phyloP scores from a whole-genome alignment of 2,329 filamentous ascomycete species.

The Fusarium protoensiforme region DNA sequence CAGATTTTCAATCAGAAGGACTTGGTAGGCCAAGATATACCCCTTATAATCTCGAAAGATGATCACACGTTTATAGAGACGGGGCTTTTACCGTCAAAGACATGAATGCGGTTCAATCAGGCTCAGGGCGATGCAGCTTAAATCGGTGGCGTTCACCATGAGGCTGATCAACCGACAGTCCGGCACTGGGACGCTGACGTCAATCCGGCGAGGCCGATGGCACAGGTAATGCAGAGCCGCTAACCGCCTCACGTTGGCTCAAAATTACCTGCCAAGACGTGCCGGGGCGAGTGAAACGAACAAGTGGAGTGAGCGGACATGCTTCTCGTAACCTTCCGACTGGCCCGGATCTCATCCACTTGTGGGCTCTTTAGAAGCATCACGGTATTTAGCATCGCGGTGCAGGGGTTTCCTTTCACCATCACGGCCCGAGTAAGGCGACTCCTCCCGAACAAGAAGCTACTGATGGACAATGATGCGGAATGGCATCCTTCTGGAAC shows the following conservation, averaged over 20 bases:
- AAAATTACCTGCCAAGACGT: not conserved
- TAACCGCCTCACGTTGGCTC: not conserved
- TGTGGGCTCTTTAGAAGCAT: not conserved
- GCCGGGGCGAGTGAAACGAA: not conserved
- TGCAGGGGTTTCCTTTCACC: not conserved
- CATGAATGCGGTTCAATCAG: not conserved
- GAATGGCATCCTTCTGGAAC: slow-evolving; percentile 6
- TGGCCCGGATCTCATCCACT: slow-evolving; percentile 14
- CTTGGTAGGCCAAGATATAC: not conserved
- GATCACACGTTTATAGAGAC: not conserved
- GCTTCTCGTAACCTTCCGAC: slow-evolving; percentile 12
- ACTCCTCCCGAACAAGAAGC: not conserved
- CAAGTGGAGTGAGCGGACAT: slow-evolving; percentile 4
- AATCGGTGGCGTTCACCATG: slow-evolving; percentile 10
- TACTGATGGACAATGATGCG: not conserved
- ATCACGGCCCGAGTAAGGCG: slow-evolving; percentile 7
- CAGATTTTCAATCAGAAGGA: not conserved
- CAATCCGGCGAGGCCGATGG: slow-evolving; percentile 28
- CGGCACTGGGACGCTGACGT: slow-evolving; percentile 14
- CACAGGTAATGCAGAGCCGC: slow-evolving; percentile 12
- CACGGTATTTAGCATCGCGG: not conserved
- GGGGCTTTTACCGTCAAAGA: not conserved
- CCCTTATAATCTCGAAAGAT: not conserved
- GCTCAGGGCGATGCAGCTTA: not conserved
- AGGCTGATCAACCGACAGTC: slow-evolving; percentile 14